Evolutionary conservation across 768 basidiomycete genomes (phyloP).

Genomic region (Pleurotus salmoneostramineus): DNA sequence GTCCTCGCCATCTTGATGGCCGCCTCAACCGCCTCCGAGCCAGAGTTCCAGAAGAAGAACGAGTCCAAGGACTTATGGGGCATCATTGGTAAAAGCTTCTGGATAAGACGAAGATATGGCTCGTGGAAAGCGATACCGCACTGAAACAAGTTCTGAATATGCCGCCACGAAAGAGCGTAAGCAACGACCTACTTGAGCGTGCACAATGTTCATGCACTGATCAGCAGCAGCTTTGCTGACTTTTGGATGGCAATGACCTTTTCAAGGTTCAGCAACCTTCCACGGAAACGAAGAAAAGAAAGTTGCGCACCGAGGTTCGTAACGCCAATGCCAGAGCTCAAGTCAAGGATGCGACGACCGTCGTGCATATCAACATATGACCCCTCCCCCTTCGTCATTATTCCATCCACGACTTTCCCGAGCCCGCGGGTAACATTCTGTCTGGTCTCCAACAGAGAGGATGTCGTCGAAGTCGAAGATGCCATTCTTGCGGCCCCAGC

Average conservation of each 20-base stretch:
- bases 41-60: conserved; percentile 98
- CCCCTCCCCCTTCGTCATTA: conserved; percentile 67
- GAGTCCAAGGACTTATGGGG: conserved; percentile 87
- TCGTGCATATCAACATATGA: conserved; percentile 72
- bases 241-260: conserved; percentile 85
- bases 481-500: background rate
- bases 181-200: conserved; percentile 57
- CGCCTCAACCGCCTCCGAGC: conserved; percentile 90
- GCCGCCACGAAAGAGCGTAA: background rate
- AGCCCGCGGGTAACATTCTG: conserved; percentile 45
- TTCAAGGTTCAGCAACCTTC: background rate
- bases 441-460: conserved; percentile 27
- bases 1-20: conserved; percentile 83
- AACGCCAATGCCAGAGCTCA: conserved; percentile 86
- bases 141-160: conserved; percentile 30
- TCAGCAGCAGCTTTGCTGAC: conserved; percentile 87
- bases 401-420: conserved; percentile 42
- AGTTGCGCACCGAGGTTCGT: conserved; percentile 63
- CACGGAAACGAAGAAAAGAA: background rate
- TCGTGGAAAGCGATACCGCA: conserved; percentile 87
- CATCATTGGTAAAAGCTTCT: conserved; percentile 84
- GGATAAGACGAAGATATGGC: conserved; percentile 84
- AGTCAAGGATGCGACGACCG: conserved; percentile 75
- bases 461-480: background rate
- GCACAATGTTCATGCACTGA: conserved; percentile 78